A percentile compares a stretch with the other conserved stretches of the same genome.
phyloP scores from a whole-genome alignment of 108 stramenopile species.

The Nitzschia palea region DNA sequence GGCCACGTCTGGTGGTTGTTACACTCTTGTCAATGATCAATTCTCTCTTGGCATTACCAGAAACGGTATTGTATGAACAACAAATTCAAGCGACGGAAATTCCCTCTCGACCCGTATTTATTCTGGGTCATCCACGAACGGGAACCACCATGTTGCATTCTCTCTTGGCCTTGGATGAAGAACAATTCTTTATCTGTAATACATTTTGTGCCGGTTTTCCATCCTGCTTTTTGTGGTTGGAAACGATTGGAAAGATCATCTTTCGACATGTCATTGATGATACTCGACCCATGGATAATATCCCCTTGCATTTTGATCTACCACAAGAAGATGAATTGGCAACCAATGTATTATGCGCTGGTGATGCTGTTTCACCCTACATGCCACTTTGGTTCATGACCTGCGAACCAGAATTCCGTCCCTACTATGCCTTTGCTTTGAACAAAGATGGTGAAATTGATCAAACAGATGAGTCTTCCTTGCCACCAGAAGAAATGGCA shows the following conservation, averaged over 20 bases:
- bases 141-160: constrained; percentile 50
- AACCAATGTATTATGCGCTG: constrained; percentile 32
- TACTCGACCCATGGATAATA: constrained; percentile 53
- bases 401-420: constrained; percentile 34
- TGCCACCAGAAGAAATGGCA: constrained; percentile 24
- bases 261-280: constrained; percentile 37
- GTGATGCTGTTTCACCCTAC: constrained; percentile 22
- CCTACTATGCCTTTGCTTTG: constrained; percentile 34
- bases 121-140: constrained; percentile 53
- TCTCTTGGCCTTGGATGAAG: constrained; percentile 42
- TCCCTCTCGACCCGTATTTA: constrained; percentile 36
- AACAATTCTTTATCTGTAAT: constrained; percentile 38
- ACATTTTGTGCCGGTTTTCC: constrained; percentile 59
- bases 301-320: constrained; percentile 44
- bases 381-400: constrained; percentile 43
- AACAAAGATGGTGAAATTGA: background rate
- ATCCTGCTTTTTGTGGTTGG: constrained; percentile 49
- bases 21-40: constrained; percentile 25
- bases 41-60: constrained; percentile 24
- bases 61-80: constrained; percentile 18
- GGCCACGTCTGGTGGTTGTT: constrained; percentile 35
- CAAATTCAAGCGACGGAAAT: background rate
- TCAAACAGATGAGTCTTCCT: constrained; percentile 1
- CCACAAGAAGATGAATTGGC: constrained; percentile 58
- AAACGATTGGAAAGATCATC: constrained; percentile 40